A percentile compares a stretch with the other conserved stretches of the same genome.
Conservation (phyloP, 1,284 basidiomycete species). For the Apiotrichum sp. region DNA sequence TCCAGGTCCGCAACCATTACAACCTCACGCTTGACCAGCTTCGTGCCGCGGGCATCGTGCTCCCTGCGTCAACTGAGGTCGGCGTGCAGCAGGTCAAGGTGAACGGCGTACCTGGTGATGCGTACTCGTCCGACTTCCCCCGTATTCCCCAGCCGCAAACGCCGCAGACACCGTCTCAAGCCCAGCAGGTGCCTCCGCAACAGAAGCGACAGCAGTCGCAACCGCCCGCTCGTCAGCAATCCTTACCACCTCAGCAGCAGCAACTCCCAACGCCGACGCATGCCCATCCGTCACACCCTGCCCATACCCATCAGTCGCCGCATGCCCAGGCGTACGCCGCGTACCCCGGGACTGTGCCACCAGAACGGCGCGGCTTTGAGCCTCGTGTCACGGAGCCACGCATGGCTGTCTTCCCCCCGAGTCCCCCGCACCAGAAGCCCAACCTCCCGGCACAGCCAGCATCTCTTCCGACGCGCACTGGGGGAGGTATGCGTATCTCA, state of each 20-base stretch:
- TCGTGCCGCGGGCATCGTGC: slow-evolving; percentile 11
- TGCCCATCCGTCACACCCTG: background rate
- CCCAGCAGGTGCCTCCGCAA: background rate
- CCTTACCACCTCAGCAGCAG: background rate
- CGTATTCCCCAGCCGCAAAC: background rate
- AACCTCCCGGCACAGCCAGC: slow-evolving; percentile 1
- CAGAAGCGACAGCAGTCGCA: background rate
- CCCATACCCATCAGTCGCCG: background rate
- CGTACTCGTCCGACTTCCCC: slow-evolving; percentile 10
- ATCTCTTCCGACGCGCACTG: slow-evolving; percentile 9
- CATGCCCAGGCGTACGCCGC: background rate
- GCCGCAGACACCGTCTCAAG: background rate
- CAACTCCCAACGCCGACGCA: background rate
- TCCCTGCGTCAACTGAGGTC: slow-evolving; percentile 10
- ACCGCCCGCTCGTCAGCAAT: background rate
- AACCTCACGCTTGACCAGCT: slow-evolving; percentile 15
- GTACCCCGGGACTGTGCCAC: background rate
- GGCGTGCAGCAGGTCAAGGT: slow-evolving; percentile 19
- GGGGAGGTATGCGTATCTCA: slow-evolving; percentile 39
- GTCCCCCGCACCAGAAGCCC: slow-evolving; percentile 6
- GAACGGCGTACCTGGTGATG: slow-evolving; percentile 10
- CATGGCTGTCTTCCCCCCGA: slow-evolving; percentile 36
- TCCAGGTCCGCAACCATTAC: slow-evolving; percentile 63
- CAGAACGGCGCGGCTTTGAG: background rate
- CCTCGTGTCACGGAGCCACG: slow-evolving; percentile 24